Evolutionary conservation across 2,329 filamentous ascomycete genomes (phyloP), one percentile per base, ranked within the genome.

Genomic region (Neofusicoccum kwambonambiense): DNA sequence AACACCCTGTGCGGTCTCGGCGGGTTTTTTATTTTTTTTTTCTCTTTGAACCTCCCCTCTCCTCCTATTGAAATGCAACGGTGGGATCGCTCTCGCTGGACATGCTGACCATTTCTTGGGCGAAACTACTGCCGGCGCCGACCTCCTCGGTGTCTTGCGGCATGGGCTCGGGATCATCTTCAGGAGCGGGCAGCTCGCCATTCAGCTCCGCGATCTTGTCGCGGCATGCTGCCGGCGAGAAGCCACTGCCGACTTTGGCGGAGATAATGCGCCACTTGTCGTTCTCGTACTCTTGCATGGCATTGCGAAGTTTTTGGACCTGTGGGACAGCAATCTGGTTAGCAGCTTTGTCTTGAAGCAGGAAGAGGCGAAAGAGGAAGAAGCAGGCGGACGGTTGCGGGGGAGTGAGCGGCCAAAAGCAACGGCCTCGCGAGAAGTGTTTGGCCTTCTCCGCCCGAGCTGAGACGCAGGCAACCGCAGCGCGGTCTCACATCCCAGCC

Each of bases 211-310:
- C 80, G 37, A 89, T 89, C 72, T 92, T 90, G 73, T 96, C 92
- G 76, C 90, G 90, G 79, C 93, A 97, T 50, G 93, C 92, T 41
- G 88, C 87, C 45, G 93, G 91, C 42, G 92, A 95, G 75, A 96
- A 96, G 52, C 93, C 93, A 58, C 89, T 91, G 67, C 93, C 93
- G 71, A 97, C 90, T 79, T 96, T 97, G 73, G 91, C 90, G 66
- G 93, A 90, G 68, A 97, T 89, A 73, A 96, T 92, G 70, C 92
- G 90, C 93, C 93, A 97, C 75, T 92, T 92, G 77, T 97, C 93
- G 79, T 90, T 91, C 74, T 95, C 91, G 81, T 94, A 94, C 77
- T 94, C 91, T 74, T 90, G 87, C 69, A 94, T 86, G 4, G 91
- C 90, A 64, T 84, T 87, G 67, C 87, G 89, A 71, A 95, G 86